These are phyloP conservation scores for Fusarium longipes DNA, from an alignment of 2,329 filamentous ascomycete species.

Conservation along the genomic window DNA sequence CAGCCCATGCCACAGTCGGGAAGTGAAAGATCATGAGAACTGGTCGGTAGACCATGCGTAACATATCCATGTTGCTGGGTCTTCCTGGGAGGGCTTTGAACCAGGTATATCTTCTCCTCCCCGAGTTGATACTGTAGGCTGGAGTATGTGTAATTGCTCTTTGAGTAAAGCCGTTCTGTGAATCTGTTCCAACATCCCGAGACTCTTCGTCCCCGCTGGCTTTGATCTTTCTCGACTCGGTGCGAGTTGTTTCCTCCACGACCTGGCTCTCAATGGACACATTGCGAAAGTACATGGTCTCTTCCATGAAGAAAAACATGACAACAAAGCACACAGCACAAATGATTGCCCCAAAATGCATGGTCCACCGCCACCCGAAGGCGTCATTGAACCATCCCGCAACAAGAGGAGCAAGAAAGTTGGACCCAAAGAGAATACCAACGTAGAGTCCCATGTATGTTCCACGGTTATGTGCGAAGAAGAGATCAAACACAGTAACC, in stretches of 20 bases:
- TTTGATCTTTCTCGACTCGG: background rate
- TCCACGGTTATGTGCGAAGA: conserved; percentile 3
- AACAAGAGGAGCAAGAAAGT: background rate
- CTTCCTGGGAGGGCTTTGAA: background rate
- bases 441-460: conserved; percentile 13
- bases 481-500: conserved; percentile 1
- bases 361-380: background rate
- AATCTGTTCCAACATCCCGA: background rate
- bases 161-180: background rate
- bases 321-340: background rate
- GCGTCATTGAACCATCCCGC: conserved; percentile 3
- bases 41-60: conserved; percentile 4
- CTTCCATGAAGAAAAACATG: conserved; percentile 8
- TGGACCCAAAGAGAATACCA: background rate
- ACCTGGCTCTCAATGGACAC: background rate
- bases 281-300: conserved; percentile 5
- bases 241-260: background rate
- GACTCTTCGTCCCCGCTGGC: background rate
- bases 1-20: background rate
- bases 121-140: background rate
- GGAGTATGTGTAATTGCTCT: background rate
- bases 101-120: background rate
- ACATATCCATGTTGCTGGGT: background rate
- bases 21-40: conserved; percentile 4
- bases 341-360: conserved; percentile 3